Evolutionary conservation across 2,329 filamentous ascomycete genomes (phyloP).

Genomic region (Raffaelea deltoideospora): DNA sequence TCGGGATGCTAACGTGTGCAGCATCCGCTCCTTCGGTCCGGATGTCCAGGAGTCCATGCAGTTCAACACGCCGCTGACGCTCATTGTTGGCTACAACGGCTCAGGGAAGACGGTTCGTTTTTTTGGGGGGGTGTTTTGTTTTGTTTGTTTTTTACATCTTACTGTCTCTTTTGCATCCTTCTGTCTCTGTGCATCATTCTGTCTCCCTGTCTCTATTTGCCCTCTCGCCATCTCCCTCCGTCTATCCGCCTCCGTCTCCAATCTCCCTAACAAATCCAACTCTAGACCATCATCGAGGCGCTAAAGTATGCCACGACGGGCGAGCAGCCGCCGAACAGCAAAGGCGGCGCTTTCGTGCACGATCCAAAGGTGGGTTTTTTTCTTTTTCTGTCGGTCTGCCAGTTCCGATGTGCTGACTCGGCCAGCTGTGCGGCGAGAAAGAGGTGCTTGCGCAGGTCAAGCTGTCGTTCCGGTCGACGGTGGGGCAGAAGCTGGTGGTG

Average conservation of each 20-base stretch:
- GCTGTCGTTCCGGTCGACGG: slow-evolving; percentile 68
- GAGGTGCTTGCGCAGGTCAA: slow-evolving; percentile 87
- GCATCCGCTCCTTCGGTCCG: slow-evolving; percentile 68
- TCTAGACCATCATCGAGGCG: slow-evolving; percentile 88
- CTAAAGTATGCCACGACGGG: slow-evolving; percentile 97
- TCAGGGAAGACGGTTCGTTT: slow-evolving; percentile 65
- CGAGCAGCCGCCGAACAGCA: slow-evolving; percentile 81
- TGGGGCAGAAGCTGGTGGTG: slow-evolving; percentile 65
- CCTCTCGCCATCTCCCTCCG: no score
- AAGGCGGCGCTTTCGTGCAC: slow-evolving; percentile 85
- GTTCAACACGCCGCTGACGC: slow-evolving; percentile 79
- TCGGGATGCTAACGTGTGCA: no score
- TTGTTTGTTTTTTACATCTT: background rate
- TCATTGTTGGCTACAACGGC: slow-evolving; percentile 95
- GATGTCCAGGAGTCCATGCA: slow-evolving; percentile 59
- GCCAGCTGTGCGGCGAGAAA: slow-evolving; percentile 61
- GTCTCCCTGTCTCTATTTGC: no score
- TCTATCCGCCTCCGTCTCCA: no score
- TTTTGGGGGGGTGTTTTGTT: background rate
- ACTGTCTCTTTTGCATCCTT: background rate
- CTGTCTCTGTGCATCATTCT: no score
- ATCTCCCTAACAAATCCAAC: no score
- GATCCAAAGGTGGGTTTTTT: slow-evolving; percentile 58
- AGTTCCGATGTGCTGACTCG: background rate
- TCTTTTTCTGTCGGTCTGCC: background rate